Percentiles rank a stretch among this genome's conserved stretches.
phyloP scores from a whole-genome alignment of 768 basidiomycete species.

The Pulveroboletus sp. region DNA sequence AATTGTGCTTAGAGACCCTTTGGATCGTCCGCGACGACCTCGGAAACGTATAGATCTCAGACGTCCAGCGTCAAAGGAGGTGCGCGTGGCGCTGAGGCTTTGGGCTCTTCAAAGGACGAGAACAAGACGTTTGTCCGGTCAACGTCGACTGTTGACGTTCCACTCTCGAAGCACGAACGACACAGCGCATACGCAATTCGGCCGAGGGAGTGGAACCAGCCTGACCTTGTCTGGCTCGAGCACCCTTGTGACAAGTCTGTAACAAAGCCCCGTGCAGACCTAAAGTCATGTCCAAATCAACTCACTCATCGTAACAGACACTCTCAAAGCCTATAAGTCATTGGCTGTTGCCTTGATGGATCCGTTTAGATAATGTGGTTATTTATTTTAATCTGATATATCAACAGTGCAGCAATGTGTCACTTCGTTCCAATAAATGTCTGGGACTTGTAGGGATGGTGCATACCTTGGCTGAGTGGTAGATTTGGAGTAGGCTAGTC shows the following conservation, averaged over 20 bases:
- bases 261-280: constrained; percentile 26
- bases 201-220: constrained; percentile 31
- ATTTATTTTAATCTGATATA: too few relatives aligned
- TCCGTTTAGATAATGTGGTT: too few relatives aligned
- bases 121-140: constrained; percentile 39
- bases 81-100: neutral
- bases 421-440: too few relatives aligned
- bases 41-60: constrained; percentile 16
- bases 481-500: too few relatives aligned
- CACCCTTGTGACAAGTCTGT: constrained; percentile 25
- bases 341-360: too few relatives aligned
- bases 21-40: constrained; percentile 11
- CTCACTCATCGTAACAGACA: too few relatives aligned
- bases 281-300: neutral
- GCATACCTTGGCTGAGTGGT: too few relatives aligned
- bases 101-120: constrained; percentile 17
- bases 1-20: constrained; percentile 12
- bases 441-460: too few relatives aligned
- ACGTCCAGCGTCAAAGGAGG: neutral
- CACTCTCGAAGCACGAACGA: constrained; percentile 37
- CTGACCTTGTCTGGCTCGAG: constrained; percentile 29
- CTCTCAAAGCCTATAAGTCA: too few relatives aligned
- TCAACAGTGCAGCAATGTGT: too few relatives aligned
- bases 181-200: constrained; percentile 26
- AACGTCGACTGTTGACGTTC: constrained; percentile 34